These are phyloP conservation scores for Perkinsus chesapeaki DNA, from an alignment of 169 alveolate genomes.

Conservation along the genomic window DNA sequence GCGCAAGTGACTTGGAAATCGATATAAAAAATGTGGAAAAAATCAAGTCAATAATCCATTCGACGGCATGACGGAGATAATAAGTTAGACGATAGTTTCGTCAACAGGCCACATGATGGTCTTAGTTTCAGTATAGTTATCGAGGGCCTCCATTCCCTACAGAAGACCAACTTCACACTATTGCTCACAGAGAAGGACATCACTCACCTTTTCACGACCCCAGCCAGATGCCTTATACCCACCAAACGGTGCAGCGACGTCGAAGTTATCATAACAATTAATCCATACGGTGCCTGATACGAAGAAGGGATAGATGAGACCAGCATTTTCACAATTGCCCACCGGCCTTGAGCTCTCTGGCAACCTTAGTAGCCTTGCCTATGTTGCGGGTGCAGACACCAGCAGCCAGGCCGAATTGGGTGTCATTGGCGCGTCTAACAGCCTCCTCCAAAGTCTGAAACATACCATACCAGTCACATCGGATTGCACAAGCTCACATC, in stretches of 20 bases:
- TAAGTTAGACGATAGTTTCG: background rate
- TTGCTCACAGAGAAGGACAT: background rate
- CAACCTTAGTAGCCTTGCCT: constrained; percentile 46
- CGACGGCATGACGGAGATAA: background rate
- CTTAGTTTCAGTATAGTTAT: constrained; percentile 12
- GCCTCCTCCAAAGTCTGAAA: constrained; percentile 53
- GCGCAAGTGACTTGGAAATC: too few relatives aligned
- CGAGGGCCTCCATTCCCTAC: constrained; percentile 21
- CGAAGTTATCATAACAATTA: constrained; percentile 46
- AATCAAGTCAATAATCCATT: too few relatives aligned
- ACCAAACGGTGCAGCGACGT: constrained; percentile 63
- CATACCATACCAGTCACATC: background rate
- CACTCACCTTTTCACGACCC: constrained; percentile 26
- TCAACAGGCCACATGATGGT: constrained; percentile 11
- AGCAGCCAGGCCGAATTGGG: constrained; percentile 73
- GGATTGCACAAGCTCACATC: constrained; percentile 21
- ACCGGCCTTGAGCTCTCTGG: constrained; percentile 43
- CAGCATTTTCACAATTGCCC: background rate
- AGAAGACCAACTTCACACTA: background rate
- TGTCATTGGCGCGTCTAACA: constrained; percentile 60
- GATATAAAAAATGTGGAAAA: too few relatives aligned
- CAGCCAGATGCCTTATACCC: constrained; percentile 69
- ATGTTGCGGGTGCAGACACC: constrained; percentile 57
- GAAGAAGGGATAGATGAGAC: background rate
- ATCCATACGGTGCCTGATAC: constrained; percentile 59